These are phyloP conservation scores for Curvularia hawaiiensis DNA, from an alignment of 2,329 filamentous ascomycete species.

Conservation along the genomic window DNA sequence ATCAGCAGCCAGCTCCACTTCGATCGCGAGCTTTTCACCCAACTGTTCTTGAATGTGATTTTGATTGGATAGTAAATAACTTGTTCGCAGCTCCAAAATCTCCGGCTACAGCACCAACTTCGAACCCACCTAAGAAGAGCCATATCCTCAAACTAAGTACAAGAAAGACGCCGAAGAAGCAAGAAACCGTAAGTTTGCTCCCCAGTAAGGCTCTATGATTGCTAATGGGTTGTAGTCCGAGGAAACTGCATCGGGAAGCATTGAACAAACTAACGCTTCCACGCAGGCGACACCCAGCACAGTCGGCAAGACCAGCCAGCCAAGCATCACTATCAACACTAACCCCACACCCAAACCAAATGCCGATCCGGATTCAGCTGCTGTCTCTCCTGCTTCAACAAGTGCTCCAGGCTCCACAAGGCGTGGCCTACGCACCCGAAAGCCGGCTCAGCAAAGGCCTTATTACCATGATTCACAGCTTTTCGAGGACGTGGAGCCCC, in stretches of 20 bases:
- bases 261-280: slow-evolving; percentile 17
- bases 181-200: slow-evolving; percentile 24
- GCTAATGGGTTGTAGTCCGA: slow-evolving; percentile 27
- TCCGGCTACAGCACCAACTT: slow-evolving; percentile 10
- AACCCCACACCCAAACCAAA: slow-evolving; percentile 8
- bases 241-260: slow-evolving; percentile 14
- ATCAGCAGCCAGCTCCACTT: neutral
- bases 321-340: slow-evolving; percentile 9
- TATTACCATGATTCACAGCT: slow-evolving; percentile 43
- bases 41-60: neutral
- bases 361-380: slow-evolving; percentile 13
- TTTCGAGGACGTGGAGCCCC: slow-evolving; percentile 30
- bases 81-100: slow-evolving; percentile 20
- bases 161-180: slow-evolving; percentile 31
- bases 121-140: slow-evolving; percentile 29
- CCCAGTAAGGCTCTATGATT: slow-evolving; percentile 5
- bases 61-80: slow-evolving; percentile 8
- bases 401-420: slow-evolving; percentile 30
- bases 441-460: slow-evolving; percentile 43
- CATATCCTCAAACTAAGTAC: slow-evolving; percentile 29
- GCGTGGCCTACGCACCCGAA: slow-evolving; percentile 41
- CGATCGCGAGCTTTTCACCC: neutral
- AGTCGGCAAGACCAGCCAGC: slow-evolving; percentile 1
- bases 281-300: slow-evolving; percentile 10
- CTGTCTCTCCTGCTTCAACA: slow-evolving; percentile 30